Evolutionary conservation across 1,139 yeast species (phyloP).

Genomic region (Yamadazyma atlantica): DNA sequence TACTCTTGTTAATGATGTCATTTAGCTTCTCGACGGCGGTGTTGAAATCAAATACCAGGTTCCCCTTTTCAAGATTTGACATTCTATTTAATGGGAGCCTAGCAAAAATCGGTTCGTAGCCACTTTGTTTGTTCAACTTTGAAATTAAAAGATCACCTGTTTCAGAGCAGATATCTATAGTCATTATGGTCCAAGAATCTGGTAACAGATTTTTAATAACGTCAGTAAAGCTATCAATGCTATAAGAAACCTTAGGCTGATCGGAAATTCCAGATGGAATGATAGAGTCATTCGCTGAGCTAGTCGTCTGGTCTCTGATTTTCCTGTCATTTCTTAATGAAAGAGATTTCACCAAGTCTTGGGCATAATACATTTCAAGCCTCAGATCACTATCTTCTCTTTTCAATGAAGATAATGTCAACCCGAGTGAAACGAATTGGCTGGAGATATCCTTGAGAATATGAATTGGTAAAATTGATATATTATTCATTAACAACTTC

Average conservation of each 20-base stretch:
- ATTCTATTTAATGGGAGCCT: constrained; percentile 59
- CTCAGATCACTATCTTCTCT: neutral
- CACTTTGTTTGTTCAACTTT: constrained; percentile 31
- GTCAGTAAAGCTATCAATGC: constrained; percentile 5
- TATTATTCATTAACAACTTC: neutral
- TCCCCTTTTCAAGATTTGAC: neutral
- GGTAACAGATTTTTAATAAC: constrained; percentile 36
- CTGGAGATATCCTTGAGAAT: constrained; percentile 1
- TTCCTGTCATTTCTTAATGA: constrained; percentile 33
- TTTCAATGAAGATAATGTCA: neutral
- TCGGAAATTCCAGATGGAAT: neutral
- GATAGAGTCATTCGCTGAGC: neutral
- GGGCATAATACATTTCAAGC: constrained; percentile 27
- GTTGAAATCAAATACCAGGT: constrained; percentile 36
- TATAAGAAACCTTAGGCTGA: neutral
- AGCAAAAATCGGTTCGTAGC: constrained; percentile 42
- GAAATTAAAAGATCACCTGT: constrained; percentile 61
- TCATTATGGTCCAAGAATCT: constrained; percentile 55
- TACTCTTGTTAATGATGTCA: constrained; percentile 58
- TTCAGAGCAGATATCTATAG: constrained; percentile 60
- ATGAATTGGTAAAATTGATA: neutral
- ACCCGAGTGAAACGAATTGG: neutral
- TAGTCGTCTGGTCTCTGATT: constrained; percentile 6
- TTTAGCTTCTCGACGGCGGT: constrained; percentile 47
- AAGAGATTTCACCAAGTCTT: constrained; percentile 32